phyloP scores from a whole-genome alignment of 2,329 filamentous ascomycete species.

The Parafenestella ontariensis region DNA sequence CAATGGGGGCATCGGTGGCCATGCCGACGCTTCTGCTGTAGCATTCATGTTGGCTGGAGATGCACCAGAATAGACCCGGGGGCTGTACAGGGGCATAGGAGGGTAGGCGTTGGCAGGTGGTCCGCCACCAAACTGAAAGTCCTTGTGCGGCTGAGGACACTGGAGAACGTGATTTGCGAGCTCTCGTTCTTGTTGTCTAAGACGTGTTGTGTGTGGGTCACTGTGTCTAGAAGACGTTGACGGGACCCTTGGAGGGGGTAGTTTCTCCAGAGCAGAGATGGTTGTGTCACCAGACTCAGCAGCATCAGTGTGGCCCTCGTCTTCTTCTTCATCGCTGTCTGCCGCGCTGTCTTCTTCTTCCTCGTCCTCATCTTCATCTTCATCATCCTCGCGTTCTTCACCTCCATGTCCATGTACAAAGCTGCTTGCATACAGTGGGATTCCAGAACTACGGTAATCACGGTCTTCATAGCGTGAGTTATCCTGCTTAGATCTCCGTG shows the following conservation, averaged over 20 bases:
- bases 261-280: slow-evolving; percentile 20
- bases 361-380: slow-evolving; percentile 14
- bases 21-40: slow-evolving; percentile 26
- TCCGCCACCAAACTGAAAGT: slow-evolving; percentile 36
- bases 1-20: slow-evolving; percentile 31
- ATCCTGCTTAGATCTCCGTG: slow-evolving; percentile 18
- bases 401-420: slow-evolving; percentile 36
- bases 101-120: slow-evolving; percentile 31
- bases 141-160: slow-evolving; percentile 44
- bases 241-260: slow-evolving; percentile 29
- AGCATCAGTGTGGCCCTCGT: slow-evolving; percentile 16
- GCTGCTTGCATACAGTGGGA: slow-evolving; percentile 43
- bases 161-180: slow-evolving; percentile 46
- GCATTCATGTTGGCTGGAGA: slow-evolving; percentile 31
- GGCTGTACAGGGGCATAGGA: slow-evolving; percentile 39
- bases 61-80: slow-evolving; percentile 31
- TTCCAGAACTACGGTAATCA: slow-evolving; percentile 27
- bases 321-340: slow-evolving; percentile 25
- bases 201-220: slow-evolving; percentile 36
- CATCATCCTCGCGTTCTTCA: slow-evolving; percentile 17
- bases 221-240: slow-evolving; percentile 30
- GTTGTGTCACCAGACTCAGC: slow-evolving; percentile 18
- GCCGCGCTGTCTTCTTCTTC: slow-evolving; percentile 16
- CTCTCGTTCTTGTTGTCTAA: slow-evolving; percentile 42
- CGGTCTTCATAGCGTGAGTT: slow-evolving; percentile 17